Conservation (phyloP, 805 yeast genomes). For the Yamadazyma philogaea region DNA sequence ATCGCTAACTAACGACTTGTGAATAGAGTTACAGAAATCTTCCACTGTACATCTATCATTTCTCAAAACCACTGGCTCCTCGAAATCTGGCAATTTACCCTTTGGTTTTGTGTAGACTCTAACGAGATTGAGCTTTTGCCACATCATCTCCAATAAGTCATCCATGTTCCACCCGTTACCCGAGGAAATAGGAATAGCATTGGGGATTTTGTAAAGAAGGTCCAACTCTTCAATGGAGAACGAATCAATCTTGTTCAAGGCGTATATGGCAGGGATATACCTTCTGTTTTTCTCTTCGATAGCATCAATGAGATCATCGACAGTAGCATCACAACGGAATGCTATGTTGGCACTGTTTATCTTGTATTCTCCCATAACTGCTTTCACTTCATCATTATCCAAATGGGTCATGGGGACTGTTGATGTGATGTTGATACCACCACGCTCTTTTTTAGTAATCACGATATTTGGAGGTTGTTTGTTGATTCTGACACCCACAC, state of each 20-base stretch:
- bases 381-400: constrained; percentile 89
- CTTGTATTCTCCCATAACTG: constrained; percentile 94
- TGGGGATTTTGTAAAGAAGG: constrained; percentile 84
- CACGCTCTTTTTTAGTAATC: constrained; percentile 89
- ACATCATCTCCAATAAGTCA: constrained; percentile 90
- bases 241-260: constrained; percentile 92
- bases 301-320: constrained; percentile 93
- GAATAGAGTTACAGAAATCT: constrained; percentile 95
- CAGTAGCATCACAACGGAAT: constrained; percentile 95
- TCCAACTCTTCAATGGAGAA: constrained; percentile 92
- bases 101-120: constrained; percentile 97
- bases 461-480: constrained; percentile 90
- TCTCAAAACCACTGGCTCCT: constrained; percentile 90
- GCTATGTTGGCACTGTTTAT: constrained; percentile 96
- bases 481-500: constrained; percentile 94
- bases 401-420: constrained; percentile 90
- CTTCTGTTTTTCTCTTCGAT: constrained; percentile 87
- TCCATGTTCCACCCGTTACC: constrained; percentile 97
- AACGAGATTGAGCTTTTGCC: constrained; percentile 87
- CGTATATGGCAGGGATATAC: constrained; percentile 94
- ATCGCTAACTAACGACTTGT: constrained; percentile 89
- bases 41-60: constrained; percentile 80
- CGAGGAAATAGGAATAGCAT: constrained; percentile 95
- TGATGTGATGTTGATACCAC: constrained; percentile 90
- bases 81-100: constrained; percentile 89